These are phyloP conservation scores for Penicillium roqueforti DNA, from an alignment of 495 filamentous ascomycete genomes.

Conservation along the genomic window DNA sequence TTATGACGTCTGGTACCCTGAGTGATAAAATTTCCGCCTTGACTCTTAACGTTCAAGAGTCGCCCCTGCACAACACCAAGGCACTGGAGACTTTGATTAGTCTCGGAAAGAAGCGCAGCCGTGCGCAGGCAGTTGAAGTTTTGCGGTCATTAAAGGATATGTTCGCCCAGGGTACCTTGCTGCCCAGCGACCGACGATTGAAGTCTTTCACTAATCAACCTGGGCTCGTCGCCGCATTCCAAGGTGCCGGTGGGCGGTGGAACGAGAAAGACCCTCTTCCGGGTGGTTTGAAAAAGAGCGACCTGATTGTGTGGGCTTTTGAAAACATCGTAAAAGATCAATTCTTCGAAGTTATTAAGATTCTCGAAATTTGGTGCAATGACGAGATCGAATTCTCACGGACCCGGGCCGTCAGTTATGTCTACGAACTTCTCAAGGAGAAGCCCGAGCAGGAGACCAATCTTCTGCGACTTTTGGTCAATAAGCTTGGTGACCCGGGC, in stretches of 20 bases:
- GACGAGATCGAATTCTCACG: slow-evolving; percentile 93
- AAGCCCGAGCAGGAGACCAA: slow-evolving; percentile 98
- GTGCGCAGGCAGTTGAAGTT: slow-evolving; percentile 90
- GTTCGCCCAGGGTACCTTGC: slow-evolving; percentile 76
- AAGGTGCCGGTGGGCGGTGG: slow-evolving; percentile 57
- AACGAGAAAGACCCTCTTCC: slow-evolving; percentile 62
- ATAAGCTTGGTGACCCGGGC: slow-evolving; percentile 90
- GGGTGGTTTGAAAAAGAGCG: slow-evolving; percentile 60
- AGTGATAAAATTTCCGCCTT: slow-evolving; percentile 95
- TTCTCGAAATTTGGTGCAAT: slow-evolving; percentile 83
- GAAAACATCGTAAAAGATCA: slow-evolving; percentile 91
- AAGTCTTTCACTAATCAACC: slow-evolving; percentile 76
- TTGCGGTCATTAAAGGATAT: slow-evolving; percentile 90
- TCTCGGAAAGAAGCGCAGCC: slow-evolving; percentile 81
- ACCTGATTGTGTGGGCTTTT: slow-evolving; percentile 85
- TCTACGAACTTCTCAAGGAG: slow-evolving; percentile 84
- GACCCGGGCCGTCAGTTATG: slow-evolving; percentile 76
- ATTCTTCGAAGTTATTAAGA: slow-evolving; percentile 87
- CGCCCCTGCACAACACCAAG: slow-evolving; percentile 85
- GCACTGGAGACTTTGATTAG: slow-evolving; percentile 76
- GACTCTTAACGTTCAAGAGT: slow-evolving; percentile 91
- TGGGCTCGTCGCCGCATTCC: slow-evolving; percentile 63
- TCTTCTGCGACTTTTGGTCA: slow-evolving; percentile 81
- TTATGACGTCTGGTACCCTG: slow-evolving; percentile 93
- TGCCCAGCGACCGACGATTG: slow-evolving; percentile 79